phyloP scores from a whole-genome alignment of 352 stramenopile genomes.

The Globisporangium cystogenes region DNA sequence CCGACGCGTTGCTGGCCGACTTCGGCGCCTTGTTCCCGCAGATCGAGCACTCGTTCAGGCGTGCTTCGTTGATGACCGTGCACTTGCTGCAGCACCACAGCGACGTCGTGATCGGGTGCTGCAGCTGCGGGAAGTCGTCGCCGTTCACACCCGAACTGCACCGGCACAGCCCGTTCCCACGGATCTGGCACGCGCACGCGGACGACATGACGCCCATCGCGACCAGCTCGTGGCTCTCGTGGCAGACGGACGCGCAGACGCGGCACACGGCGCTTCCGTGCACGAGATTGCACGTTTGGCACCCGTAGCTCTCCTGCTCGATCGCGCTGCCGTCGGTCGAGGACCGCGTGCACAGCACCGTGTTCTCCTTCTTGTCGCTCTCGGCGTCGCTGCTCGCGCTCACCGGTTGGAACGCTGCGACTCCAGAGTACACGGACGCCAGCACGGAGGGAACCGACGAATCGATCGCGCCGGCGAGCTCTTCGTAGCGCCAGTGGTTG shows the following conservation, averaged over 20 bases:
- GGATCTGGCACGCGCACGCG: constrained; percentile 66
- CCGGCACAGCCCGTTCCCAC: constrained; percentile 40
- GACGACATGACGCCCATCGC: constrained; percentile 59
- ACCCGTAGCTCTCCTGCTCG: constrained; percentile 70
- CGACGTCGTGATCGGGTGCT: constrained; percentile 25
- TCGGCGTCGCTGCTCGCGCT: constrained; percentile 8
- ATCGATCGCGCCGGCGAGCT: not conserved
- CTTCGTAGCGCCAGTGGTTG: constrained; percentile 31
- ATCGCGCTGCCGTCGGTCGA: constrained; percentile 81
- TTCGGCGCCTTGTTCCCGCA: constrained; percentile 43
- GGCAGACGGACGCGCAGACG: constrained; percentile 65
- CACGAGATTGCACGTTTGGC: constrained; percentile 75
- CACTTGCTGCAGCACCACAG: constrained; percentile 81
- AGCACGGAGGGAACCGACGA: constrained; percentile 20
- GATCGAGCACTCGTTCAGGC: constrained; percentile 53
- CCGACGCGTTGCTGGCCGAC: constrained; percentile 4
- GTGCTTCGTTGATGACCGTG: constrained; percentile 69
- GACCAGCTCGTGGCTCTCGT: constrained; percentile 80
- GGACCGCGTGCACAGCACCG: constrained; percentile 48
- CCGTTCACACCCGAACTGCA: constrained; percentile 35
- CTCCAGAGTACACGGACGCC: constrained; percentile 30
- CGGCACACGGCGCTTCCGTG: constrained; percentile 64
- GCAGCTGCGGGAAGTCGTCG: constrained; percentile 32
- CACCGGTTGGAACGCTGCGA: constrained; percentile 16
- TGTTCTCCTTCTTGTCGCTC: constrained; percentile 11